Evolutionary conservation across 2,329 filamentous ascomycete genomes (phyloP).

Genomic region (Didymella pinodella): DNA sequence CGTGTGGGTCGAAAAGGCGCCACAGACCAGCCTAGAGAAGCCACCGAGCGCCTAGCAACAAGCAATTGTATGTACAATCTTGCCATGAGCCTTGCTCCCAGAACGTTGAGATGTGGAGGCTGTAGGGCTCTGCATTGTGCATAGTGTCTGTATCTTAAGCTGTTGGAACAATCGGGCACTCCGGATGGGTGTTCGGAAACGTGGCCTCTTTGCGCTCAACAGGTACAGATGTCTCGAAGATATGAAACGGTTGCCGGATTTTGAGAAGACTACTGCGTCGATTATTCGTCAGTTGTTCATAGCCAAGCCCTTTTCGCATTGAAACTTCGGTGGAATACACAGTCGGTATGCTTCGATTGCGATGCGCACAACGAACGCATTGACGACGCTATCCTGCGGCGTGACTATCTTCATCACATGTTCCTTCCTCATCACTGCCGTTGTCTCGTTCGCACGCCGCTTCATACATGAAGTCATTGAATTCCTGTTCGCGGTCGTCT

Average conservation of each 20-base stretch:
- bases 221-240: background rate
- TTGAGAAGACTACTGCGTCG: background rate
- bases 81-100: too few relatives aligned
- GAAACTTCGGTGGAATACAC: background rate
- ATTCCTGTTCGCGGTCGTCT: constrained; percentile 1
- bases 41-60: background rate
- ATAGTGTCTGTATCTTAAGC: background rate
- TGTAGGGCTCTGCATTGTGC: background rate
- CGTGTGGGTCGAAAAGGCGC: background rate
- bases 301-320: background rate
- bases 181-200: background rate
- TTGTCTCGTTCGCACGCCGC: background rate
- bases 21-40: background rate
- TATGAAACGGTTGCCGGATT: background rate
- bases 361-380: background rate
- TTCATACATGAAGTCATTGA: constrained; percentile 3
- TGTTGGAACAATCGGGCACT: too few relatives aligned
- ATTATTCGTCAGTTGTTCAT: background rate
- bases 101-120: background rate
- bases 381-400: background rate
- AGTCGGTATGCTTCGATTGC: background rate
- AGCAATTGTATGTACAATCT: background rate
- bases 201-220: background rate
- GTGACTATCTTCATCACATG: too few relatives aligned
- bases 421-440: background rate